These are phyloP conservation scores for Penicillium atrosanguineum DNA, from an alignment of 495 filamentous ascomycete genomes.

Conservation along the genomic window DNA sequence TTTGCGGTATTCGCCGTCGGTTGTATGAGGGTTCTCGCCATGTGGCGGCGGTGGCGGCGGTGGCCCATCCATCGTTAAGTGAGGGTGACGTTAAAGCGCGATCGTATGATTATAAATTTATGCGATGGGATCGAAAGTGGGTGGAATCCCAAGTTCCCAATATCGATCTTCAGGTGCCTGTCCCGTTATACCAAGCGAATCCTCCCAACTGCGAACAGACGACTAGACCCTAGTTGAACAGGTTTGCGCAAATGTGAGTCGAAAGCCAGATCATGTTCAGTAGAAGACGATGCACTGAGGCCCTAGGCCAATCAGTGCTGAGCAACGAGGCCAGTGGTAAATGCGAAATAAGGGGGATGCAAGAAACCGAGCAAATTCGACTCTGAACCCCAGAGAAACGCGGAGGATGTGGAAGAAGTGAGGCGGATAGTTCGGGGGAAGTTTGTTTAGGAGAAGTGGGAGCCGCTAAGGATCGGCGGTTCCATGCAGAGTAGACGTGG, in stretches of 20 bases:
- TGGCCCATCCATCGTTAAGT: conserved; percentile 43
- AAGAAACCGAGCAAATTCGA: background rate
- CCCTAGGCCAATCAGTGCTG: conserved; percentile 39
- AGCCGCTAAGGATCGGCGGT: conserved; percentile 32
- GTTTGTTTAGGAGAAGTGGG: conserved; percentile 29
- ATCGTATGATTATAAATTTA: background rate
- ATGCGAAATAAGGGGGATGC: background rate
- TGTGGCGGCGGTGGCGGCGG: conserved; percentile 66
- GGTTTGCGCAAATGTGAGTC: conserved; percentile 16
- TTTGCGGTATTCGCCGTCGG: conserved; percentile 46
- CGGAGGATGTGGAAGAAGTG: conserved; percentile 2
- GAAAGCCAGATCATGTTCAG: conserved; percentile 39
- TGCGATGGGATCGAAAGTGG: background rate
- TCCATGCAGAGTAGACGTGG: conserved; percentile 29
- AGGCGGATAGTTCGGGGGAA: conserved; percentile 12
- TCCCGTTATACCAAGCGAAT: background rate
- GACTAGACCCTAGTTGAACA: conserved; percentile 15
- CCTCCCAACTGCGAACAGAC: background rate
- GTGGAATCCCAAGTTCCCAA: background rate
- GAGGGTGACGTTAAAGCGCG: background rate
- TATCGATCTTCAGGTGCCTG: background rate
- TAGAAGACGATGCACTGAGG: conserved; percentile 38
- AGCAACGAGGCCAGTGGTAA: background rate
- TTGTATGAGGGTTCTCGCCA: conserved; percentile 61
- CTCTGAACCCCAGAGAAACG: background rate